A percentile compares a stretch with the other conserved stretches of the same genome.
phyloP scores from a whole-genome alignment of 345 rosid genomes.

The Eucalyptus rudis region DNA sequence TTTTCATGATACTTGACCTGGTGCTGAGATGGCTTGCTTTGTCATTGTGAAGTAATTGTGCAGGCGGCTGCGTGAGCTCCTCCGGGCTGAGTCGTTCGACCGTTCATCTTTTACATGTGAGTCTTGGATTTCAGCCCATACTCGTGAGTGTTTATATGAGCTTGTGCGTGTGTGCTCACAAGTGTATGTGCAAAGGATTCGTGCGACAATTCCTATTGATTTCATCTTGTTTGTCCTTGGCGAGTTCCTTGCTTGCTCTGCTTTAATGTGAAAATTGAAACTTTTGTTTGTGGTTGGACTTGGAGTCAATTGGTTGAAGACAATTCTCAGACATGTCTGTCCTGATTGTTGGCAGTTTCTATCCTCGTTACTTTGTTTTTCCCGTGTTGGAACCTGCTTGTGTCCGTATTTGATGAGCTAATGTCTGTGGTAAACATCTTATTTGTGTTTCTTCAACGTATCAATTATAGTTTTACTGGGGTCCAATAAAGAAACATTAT shows the following conservation, averaged over 20 bases:
- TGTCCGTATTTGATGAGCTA: background rate
- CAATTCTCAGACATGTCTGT: background rate
- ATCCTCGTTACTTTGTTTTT: background rate
- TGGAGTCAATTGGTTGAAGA: background rate
- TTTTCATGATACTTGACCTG: background rate
- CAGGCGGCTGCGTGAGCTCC: background rate
- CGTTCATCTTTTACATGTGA: background rate
- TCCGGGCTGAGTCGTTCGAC: background rate
- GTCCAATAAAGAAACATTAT: background rate
- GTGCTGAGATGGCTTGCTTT: background rate
- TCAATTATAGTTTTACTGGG: background rate
- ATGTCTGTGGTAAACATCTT: background rate
- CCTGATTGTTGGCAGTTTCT: background rate
- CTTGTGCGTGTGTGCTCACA: accelerated
- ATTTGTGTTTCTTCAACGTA: background rate
- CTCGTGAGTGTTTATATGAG: background rate
- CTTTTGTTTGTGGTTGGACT: background rate
- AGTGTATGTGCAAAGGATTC: background rate
- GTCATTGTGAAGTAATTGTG: background rate
- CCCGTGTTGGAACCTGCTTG: background rate
- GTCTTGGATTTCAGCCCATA: background rate
- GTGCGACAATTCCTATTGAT: background rate
- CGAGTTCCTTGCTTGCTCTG: background rate
- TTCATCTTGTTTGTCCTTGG: background rate
- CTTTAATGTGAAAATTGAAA: background rate